A percentile compares a stretch with the other conserved stretches of the same genome.
Conservation (phyloP, 108 stramenopile genomes). For the Skeletonema potamos region DNA sequence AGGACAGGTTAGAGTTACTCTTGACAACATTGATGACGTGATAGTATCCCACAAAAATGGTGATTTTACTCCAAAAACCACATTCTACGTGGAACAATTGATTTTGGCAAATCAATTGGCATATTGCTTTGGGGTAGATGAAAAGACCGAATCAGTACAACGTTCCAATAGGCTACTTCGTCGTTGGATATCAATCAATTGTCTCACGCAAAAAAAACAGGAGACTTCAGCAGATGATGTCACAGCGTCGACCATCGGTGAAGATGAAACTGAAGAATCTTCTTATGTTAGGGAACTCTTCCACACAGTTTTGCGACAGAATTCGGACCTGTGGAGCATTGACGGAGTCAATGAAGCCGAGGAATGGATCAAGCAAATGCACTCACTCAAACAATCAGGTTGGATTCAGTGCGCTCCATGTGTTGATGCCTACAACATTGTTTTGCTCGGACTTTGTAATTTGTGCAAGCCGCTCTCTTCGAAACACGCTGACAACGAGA, state of each 20-base stretch:
- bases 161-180: slow-evolving; percentile 34
- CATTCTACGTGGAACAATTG: slow-evolving; percentile 23
- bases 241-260: background rate
- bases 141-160: slow-evolving; percentile 8
- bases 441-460: slow-evolving; percentile 31
- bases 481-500: background rate
- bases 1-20: slow-evolving; percentile 1
- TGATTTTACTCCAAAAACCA: background rate
- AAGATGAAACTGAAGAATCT: slow-evolving; percentile 5
- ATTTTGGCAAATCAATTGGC: slow-evolving; percentile 28
- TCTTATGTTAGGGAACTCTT: slow-evolving; percentile 20
- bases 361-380: slow-evolving; percentile 35
- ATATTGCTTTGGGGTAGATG: slow-evolving; percentile 23
- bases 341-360: slow-evolving; percentile 23
- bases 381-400: slow-evolving; percentile 11
- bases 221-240: background rate
- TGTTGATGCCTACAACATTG: slow-evolving; percentile 35
- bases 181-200: slow-evolving; percentile 39
- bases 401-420: slow-evolving; percentile 18
- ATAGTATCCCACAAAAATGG: slow-evolving; percentile 15
- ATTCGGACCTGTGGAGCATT: slow-evolving; percentile 12
- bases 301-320: slow-evolving; percentile 40
- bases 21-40: slow-evolving; percentile 9
- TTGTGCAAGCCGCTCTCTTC: slow-evolving; percentile 10
- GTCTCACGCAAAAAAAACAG: background rate